Percentiles rank a stretch among this genome's conserved stretches.
Evolutionary conservation across 148 eudicot species (phyloP).

Genomic region (Hydrangea macrophylla): DNA sequence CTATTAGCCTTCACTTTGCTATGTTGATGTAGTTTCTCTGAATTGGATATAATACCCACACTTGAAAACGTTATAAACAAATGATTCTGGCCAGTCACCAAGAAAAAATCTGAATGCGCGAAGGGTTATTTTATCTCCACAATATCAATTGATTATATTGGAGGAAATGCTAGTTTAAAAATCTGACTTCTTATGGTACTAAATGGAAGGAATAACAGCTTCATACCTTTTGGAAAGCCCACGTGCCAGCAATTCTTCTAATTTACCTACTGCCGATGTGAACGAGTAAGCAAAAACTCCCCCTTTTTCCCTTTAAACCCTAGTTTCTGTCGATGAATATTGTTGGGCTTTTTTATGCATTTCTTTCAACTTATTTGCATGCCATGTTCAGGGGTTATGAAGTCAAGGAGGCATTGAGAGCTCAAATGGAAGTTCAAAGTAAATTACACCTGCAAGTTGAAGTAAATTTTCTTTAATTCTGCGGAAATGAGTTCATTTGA

Average conservation of each 20-base stretch:
- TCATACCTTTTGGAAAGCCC: constrained; percentile 64
- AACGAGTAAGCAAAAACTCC: constrained; percentile 62
- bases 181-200: constrained; percentile 13
- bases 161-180: neutral
- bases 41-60: too few species aligned
- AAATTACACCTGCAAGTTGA: constrained; percentile 78
- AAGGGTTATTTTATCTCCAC: neutral
- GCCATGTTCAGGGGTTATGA: constrained; percentile 50
- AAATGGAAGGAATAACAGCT: constrained; percentile 45
- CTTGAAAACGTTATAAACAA: too few species aligned
- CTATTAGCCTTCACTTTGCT: too few species aligned
- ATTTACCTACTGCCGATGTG: constrained; percentile 55
- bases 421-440: constrained; percentile 85
- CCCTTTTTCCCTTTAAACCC: neutral
- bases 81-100: too few species aligned
- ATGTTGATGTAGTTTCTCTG: too few species aligned
- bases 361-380: constrained; percentile 3
- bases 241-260: constrained; percentile 52
- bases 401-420: constrained; percentile 81
- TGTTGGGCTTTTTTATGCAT: neutral
- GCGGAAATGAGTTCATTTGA: neutral
- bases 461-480: constrained; percentile 32
- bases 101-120: neutral
- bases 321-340: neutral
- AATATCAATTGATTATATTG: neutral